These are phyloP conservation scores for Quercus mongolica DNA, from an alignment of 306 rosid genomes.

Conservation along the genomic window DNA sequence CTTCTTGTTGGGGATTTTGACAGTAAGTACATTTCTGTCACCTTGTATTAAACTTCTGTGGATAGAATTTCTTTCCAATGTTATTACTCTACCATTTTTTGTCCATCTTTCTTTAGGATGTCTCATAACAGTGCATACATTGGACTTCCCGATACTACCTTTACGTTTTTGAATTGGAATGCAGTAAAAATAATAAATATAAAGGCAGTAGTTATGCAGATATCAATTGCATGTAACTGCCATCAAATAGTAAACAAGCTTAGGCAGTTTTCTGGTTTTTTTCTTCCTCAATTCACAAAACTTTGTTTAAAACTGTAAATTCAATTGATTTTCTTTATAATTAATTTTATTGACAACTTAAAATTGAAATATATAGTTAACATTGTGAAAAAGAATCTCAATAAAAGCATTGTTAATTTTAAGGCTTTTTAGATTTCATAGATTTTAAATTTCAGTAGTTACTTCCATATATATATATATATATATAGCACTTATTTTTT, in stretches of 20 bases:
- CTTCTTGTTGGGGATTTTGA: slow-evolving; percentile 82
- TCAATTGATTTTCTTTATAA: too few relatives aligned
- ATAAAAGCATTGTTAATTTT: too few relatives aligned
- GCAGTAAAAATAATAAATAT: neutral
- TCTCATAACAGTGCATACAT: neutral
- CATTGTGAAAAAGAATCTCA: too few relatives aligned
- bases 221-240: neutral
- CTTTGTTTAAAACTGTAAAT: too few relatives aligned
- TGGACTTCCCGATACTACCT: neutral
- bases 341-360: too few relatives aligned
- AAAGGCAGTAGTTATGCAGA: neutral
- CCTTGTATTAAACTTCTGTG: slow-evolving; percentile 19
- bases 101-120: neutral
- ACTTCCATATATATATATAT: too few relatives aligned
- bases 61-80: neutral
- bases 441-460: too few relatives aligned
- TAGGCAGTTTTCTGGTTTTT: too few relatives aligned
- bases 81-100: neutral
- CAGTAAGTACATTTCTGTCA: slow-evolving; percentile 50
- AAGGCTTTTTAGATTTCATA: too few relatives aligned
- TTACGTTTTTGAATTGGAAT: neutral
- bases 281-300: too few relatives aligned
- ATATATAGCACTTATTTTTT: too few relatives aligned
- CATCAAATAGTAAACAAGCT: neutral
- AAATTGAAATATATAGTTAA: too few relatives aligned